Evolutionary conservation across 75 land plant genomes (phyloP).

Genomic region (Adiantum capillusveneris): DNA sequence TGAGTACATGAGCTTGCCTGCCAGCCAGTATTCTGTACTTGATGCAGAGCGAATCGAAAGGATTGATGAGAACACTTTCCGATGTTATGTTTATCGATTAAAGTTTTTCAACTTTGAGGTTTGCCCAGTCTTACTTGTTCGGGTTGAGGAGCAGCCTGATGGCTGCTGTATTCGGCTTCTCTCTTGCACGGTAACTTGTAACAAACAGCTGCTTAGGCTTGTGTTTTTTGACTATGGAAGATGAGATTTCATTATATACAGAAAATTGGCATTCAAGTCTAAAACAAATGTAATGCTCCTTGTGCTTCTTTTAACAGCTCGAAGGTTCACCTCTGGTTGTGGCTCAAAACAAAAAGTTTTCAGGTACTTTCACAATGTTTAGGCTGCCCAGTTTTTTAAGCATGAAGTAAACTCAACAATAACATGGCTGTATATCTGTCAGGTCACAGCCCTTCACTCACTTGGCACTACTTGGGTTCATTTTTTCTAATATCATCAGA

Average conservation of each 20-base stretch:
- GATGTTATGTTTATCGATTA: conserved; percentile 77
- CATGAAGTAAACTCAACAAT: too few relatives aligned
- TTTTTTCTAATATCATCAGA: too few relatives aligned
- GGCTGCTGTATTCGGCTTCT: conserved; percentile 88
- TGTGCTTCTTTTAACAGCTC: conserved; percentile 31
- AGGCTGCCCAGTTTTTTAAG: too few relatives aligned
- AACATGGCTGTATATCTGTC: too few relatives aligned
- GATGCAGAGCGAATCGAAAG: conserved; percentile 94
- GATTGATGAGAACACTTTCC: conserved; percentile 78
- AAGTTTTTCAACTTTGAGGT: conserved; percentile 91
- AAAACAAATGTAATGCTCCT: background rate
- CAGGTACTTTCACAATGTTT: conserved; percentile 58
- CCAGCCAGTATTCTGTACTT: conserved; percentile 94
- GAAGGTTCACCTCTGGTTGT: conserved; percentile 91
- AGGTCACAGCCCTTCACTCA: too few relatives aligned
- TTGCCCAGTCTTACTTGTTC: conserved; percentile 82
- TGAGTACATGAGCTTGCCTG: conserved; percentile 97
- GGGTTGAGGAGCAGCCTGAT: conserved; percentile 76
- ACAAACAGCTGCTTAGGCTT: too few relatives aligned
- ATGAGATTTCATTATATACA: too few relatives aligned
- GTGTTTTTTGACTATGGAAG: too few relatives aligned
- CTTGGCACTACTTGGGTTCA: too few relatives aligned
- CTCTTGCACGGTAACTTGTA: conserved; percentile 75
- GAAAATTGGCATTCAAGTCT: too few relatives aligned
- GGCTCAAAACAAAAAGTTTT: conserved; percentile 91